Base-by-base conservation (phyloP, 306 rosid genomes). In the Carpinus fangiana region DNA sequence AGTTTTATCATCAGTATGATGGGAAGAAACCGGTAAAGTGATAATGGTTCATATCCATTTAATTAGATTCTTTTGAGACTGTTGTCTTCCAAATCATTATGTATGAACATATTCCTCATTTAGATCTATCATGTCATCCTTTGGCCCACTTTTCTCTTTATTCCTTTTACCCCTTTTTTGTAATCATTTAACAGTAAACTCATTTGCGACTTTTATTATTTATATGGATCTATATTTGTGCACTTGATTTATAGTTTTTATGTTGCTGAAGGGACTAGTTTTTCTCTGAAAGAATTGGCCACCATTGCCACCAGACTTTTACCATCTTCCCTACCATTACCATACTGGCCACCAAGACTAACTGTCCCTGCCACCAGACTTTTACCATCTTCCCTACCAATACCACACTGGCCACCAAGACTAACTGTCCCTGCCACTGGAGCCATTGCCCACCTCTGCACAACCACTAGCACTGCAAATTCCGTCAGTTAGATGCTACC, bases 1-100 rank as follows among this genome's bases (percentile, higher is more conserved):
- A 84, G 60, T 95, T 95, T 80, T 66, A 70, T 76, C 56, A 70
- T 9, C 81, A 85, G 57, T 91, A 88, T 74, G 99, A 95, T 79
- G 89, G 88, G 36, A 95, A 91, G 86, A 90, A 91, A 88, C 99
- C 97, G 89, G 98, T 95, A 91, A 81, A 45, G n/a, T 65, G 73
- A 70, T 72, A 41, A 72, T 34, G 48, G 4, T 41, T 45, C 23
- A 43, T 7, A 18, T 74, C 52, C 68, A 73, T 34, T 65, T 48
- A 78, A 74, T 72, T 31, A 72, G 70, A 64, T 36, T 48, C 61
- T 65, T 38, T 8, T 48, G 64, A 50, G 51, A 18, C 71, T 47
- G 3, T 28, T 52, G 43, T 54, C 60, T 45, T 72, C 21, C 8
- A 51, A 18, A 59, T 65, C 50, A 69, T 79, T 81, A 18, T 78